phyloP scores from a whole-genome alignment of 2,329 filamentous ascomycete species.

The Aspergillus ibericus region DNA sequence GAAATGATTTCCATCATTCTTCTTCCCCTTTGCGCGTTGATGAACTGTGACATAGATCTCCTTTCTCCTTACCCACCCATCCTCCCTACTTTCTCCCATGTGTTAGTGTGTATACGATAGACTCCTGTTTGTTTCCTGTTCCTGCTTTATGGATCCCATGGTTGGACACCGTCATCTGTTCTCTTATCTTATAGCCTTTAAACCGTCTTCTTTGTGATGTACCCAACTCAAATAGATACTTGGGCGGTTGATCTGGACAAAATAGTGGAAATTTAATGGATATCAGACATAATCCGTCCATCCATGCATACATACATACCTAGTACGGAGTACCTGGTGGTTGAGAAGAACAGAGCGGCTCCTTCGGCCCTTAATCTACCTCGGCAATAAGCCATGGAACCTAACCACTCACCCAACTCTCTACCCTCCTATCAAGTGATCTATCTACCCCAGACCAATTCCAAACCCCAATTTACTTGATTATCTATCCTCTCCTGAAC shows the following conservation, averaged over 20 bases:
- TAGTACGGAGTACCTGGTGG: not conserved
- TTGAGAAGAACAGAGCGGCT: not conserved
- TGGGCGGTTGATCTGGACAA: constrained; percentile 3
- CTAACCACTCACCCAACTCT: not conserved
- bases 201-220: not conserved
- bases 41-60: not conserved
- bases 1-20: constrained; percentile 17
- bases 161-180: not conserved
- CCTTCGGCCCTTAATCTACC: not conserved
- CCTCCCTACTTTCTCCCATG: constrained; percentile 18
- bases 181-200: not conserved
- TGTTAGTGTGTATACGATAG: constrained; percentile 25
- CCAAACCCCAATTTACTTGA: not conserved
- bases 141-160: not conserved
- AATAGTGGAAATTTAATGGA: not conserved
- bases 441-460: not conserved
- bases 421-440: not conserved
- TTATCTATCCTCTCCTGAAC: too few species aligned
- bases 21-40: constrained; percentile 4
- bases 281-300: not conserved
- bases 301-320: not conserved
- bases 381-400: too few species aligned
- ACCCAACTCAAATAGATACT: constrained; percentile 1
- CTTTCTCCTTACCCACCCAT: constrained; percentile 13
- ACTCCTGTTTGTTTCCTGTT: constrained; percentile 8